Base-by-base conservation (phyloP, 192 early-diverging fungal genomes). In the Rhizoclosmatium sp. region DNA sequence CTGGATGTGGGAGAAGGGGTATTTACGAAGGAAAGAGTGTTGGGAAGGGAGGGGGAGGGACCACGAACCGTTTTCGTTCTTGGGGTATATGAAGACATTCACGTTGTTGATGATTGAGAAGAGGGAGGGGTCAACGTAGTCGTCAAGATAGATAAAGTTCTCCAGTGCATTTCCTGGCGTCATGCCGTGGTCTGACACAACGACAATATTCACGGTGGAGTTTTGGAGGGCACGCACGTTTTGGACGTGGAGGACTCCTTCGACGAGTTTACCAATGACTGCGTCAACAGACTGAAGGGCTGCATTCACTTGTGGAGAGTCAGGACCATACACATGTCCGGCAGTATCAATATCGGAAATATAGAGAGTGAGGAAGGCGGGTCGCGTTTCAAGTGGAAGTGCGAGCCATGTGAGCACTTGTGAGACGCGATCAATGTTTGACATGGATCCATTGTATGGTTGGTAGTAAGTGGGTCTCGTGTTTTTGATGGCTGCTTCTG, bases 181-280 rank as follows among this genome's bases (percentile, higher is more conserved):
- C 96, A 98, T 98, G 4, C 96, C 96, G 58, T 98, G 96, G 81
- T 98, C 96, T 78, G 93, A 95, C 2, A 86, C 85, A 60, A 89
- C 77, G 9, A 86, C 65, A 1, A 96, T 47, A 78, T 96, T 92
- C 39, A 95, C 92, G 12, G 86, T 75, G 12, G 41, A 19, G n/a
- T 60, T 16, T 41, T 61, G 60, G 59, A 75, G 39, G 14, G 88
- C 47, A 12, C 87, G 85, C 69, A 94, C 81, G 60, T 91, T 87
- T 44, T 93, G 90, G 3, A 73, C 65, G 2, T 61, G 84, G 0
- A 97, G 72, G 23, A 80, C 51, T n/a, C 87, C 90, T 0, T 79
- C 47, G 51, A 91, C 56, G 45, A 96, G 84, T 48, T 87, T 81
- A 3, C 88, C 89, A 5, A 96, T 65, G 1, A 91, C 87, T 23